Conservation (phyloP, 1,284 basidiomycete genomes). For the Cutaneotrichosporon dermatis region DNA sequence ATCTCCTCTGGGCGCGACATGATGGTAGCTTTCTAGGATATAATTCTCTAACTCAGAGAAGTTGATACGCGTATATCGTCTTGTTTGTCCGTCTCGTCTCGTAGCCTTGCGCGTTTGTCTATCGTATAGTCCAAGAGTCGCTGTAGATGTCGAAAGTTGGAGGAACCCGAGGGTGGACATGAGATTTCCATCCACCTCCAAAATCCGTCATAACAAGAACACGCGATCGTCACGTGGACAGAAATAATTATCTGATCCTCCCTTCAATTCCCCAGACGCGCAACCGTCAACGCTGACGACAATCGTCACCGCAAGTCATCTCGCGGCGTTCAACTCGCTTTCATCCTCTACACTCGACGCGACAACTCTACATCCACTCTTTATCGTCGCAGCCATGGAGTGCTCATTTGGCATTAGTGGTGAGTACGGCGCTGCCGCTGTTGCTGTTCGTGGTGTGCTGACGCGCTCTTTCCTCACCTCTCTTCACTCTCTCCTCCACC, state of each 20-base stretch:
- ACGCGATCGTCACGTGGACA: background rate
- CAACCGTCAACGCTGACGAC: conserved; percentile 10
- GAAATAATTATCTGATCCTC: background rate
- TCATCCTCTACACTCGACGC: background rate
- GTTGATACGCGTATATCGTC: too few relatives aligned
- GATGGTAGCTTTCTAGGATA: conserved; percentile 2
- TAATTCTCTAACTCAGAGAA: too few relatives aligned
- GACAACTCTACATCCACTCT: background rate
- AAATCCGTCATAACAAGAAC: conserved; percentile 48
- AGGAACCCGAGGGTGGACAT: too few relatives aligned
- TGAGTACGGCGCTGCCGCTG: conserved; percentile 12
- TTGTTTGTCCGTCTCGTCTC: too few relatives aligned
- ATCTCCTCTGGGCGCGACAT: conserved; percentile 96
- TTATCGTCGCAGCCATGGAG: conserved; percentile 38
- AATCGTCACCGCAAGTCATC: background rate
- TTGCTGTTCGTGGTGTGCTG: background rate
- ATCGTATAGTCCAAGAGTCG: too few relatives aligned
- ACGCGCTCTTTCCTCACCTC: background rate
- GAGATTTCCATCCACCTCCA: background rate
- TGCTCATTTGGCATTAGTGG: conserved; percentile 54
- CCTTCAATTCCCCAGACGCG: conserved; percentile 2
- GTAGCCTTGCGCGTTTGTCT: too few relatives aligned
- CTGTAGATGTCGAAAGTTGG: too few relatives aligned
- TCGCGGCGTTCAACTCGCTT: background rate
- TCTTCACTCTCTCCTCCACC: background rate